Evolutionary conservation across 2,329 filamentous ascomycete genomes (phyloP), one percentile per base, ranked within the genome.

Genomic region (Epichloe sibirici): DNA sequence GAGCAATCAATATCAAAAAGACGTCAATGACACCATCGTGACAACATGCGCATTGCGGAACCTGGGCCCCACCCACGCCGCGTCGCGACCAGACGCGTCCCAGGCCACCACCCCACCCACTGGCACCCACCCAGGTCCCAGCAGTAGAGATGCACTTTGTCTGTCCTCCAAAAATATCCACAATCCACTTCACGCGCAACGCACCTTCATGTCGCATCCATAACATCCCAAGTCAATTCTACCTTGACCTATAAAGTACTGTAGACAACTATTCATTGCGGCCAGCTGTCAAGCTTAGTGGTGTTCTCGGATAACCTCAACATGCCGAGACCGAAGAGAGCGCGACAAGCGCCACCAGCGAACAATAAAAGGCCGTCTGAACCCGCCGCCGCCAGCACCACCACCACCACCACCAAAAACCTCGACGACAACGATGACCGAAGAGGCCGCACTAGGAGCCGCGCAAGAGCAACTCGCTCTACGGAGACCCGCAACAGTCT

Each of bases 21-120:
- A 38, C 37, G 37, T 6, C 37, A 38, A 38, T 38, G 12, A 38
- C 15, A 38, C 15, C 37, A 7, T 15, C 2, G 37, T 7, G 37
- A 15, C 37, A 12, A 7, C 34, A 7, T 35, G 7, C 12, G 37
- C 2, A 7, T 13, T 12, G 37, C 15, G 37, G 12, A 13, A 12
- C 11, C 11, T 12, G 37, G 12, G 45, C 28, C 7, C 46, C 46
- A 48, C 46, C 37, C 17, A 47, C 5, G 52, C 25, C 56, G 56
- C 57, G 57, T 64, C 65, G 57, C 62, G 63, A 25, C 46, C 28
- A 31, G 28, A 63, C 64, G 64, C 64, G 64, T 58, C 55, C 21
- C 44, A 34, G 44, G 49, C 59, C 23, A 21, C 17, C 17, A 21
- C 17, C 17, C 17, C 17, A 21, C 17, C 17, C 17, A 21, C 17